Percentiles rank a stretch among this genome's conserved stretches.
Conservation (phyloP, 345 rosid species). For the Mercurialis annua region DNA sequence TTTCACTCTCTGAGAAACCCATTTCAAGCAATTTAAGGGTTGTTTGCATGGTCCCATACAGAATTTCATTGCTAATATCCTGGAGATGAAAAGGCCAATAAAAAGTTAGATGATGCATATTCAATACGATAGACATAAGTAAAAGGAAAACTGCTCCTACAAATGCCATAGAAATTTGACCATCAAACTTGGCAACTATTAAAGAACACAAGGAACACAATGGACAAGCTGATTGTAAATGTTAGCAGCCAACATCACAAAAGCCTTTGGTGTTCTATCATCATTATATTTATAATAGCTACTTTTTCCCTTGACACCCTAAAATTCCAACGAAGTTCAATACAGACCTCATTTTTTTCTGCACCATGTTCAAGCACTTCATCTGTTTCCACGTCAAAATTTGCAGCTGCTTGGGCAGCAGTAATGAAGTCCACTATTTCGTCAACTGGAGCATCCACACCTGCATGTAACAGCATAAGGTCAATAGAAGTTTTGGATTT, state of each 20-base stretch:
- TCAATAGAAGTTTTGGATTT: constrained; percentile 4
- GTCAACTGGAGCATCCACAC: constrained; percentile 50
- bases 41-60: constrained; percentile 80
- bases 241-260: not conserved
- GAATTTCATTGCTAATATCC: constrained; percentile 51
- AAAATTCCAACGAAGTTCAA: not conserved
- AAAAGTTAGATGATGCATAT: constrained; percentile 12
- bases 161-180: not conserved
- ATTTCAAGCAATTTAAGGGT: constrained; percentile 78
- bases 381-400: constrained; percentile 42
- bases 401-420: constrained; percentile 76
- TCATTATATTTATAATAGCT: not conserved
- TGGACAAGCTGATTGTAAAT: not conserved
- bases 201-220: not conserved
- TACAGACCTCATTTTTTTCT: constrained; percentile 44
- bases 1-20: constrained; percentile 87
- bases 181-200: not conserved
- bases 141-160: not conserved
- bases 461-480: constrained; percentile 37
- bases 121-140: not conserved
- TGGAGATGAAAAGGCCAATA: constrained; percentile 28
- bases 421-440: constrained; percentile 77
- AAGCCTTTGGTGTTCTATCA: not conserved
- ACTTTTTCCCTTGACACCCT: not conserved
- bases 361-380: constrained; percentile 30